Base-by-base conservation (phyloP, 2,329 filamentous ascomycete species). In the Elsinoe batatas region DNA sequence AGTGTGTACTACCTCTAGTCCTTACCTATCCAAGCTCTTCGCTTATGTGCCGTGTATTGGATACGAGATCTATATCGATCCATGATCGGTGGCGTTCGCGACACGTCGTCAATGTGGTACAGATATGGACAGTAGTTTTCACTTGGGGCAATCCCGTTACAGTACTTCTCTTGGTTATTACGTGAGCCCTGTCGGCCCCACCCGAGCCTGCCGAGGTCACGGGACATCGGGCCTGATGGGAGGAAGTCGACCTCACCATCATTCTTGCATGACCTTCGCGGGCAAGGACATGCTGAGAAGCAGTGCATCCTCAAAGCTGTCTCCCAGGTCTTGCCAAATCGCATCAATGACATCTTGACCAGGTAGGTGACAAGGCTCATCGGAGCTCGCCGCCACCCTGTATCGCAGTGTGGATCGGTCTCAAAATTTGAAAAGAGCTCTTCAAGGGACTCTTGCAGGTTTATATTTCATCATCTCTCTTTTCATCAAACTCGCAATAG, bases 51-150 rank as follows among this genome's bases (percentile, higher is more conserved):
- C 26, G 26, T 30, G 7, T 30, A 8, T 30, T 30, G 26, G 7
- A 30, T 7, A 30, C 26, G 26, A 8, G 26, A 26, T 8, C 26
- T 5, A 7, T 30, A 30, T 30, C 26, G 18, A 40, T 15, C 5
- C 37, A 40, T 40, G 18, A 40, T 40, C 5, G 5, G 37, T 40
- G 37, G 37, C 37, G 37, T 15, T 12, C 37, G 37, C 37, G 37
- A 12, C n/a, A 84, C 83, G 80, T 30, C 26, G 26, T 30, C 26
- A 30, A 8, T 30, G 7, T 30, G 7, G 26, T 30, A 44, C 40
- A 17, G 18, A 22, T 44, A 3, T 44, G 20, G 40, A 22, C 40
- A 22, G 40, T 44, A 44, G 40, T 44, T 42, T 18, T 42, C 38
- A 4, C 15, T 20, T 30, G 26, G 4, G 26, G 26, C 26, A 30